A percentile compares a stretch with the other conserved stretches of the same genome.
These are phyloP conservation scores for Microcyclosporella mali DNA, from an alignment of 2,329 filamentous ascomycete species.

Conservation along the genomic window DNA sequence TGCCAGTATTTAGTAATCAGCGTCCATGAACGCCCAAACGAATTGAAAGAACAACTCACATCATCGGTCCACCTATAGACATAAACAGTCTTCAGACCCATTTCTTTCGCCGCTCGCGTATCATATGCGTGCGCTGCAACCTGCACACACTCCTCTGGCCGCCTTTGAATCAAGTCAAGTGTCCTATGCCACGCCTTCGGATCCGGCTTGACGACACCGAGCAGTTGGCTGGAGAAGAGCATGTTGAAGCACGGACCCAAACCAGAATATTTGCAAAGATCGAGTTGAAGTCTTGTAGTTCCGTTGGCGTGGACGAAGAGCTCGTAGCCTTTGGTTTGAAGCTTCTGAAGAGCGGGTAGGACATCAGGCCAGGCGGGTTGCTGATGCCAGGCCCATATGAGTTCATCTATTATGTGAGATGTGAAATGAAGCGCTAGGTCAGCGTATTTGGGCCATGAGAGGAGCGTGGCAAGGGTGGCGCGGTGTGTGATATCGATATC, in stretches of 20 bases:
- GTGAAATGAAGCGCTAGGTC: neutral
- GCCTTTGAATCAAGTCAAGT: constrained; percentile 40
- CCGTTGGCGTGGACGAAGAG: constrained; percentile 51
- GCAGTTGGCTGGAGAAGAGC: constrained; percentile 48
- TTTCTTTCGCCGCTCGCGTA: constrained; percentile 41
- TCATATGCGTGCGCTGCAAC: constrained; percentile 54
- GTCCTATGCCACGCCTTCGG: constrained; percentile 43
- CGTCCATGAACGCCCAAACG: too few relatives aligned
- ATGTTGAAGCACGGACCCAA: constrained; percentile 38
- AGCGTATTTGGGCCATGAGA: constrained; percentile 17
- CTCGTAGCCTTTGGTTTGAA: constrained; percentile 29
- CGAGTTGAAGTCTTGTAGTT: constrained; percentile 50
- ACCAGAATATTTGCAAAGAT: constrained; percentile 44
- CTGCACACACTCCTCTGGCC: constrained; percentile 46
- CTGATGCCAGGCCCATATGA: constrained; percentile 40
- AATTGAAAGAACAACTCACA: too few relatives aligned
- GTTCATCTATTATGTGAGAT: constrained; percentile 1
- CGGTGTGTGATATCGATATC: constrained; percentile 49
- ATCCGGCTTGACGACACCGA: constrained; percentile 47
- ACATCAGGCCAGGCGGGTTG: constrained; percentile 51
- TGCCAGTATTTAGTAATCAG: too few relatives aligned
- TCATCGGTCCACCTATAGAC: constrained; percentile 51
- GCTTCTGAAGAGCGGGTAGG: constrained; percentile 33
- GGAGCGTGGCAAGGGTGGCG: constrained; percentile 35
- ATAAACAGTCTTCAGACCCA: constrained; percentile 50